Base-by-base conservation (phyloP, 257 asterid species). In the Scutellaria barbata region DNA sequence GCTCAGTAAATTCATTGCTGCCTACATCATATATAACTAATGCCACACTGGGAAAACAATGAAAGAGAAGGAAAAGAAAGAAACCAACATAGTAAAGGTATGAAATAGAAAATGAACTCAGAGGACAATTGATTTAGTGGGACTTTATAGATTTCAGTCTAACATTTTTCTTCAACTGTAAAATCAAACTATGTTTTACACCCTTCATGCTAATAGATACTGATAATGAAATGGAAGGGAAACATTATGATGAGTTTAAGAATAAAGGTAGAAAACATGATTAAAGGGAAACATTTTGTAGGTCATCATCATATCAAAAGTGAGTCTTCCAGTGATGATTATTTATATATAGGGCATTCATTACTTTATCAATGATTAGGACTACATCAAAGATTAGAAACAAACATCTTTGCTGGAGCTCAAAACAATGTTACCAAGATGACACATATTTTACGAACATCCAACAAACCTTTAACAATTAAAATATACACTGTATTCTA, bases 241-340 rank as follows among this genome's bases (percentile, higher is more conserved):
- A n/a, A n/a, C n/a, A n/a, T n/a, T n/a, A n/a, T n/a, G n/a, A n/a
- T n/a, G n/a, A n/a, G n/a, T n/a, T n/a, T n/a, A n/a, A n/a, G n/a
- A n/a, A n/a, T n/a, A n/a, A n/a, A n/a, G n/a, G n/a, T n/a, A n/a
- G n/a, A n/a, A n/a, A n/a, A n/a, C n/a, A n/a, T n/a, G n/a, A n/a
- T n/a, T n/a, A n/a, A n/a, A n/a, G n/a, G n/a, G 7, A 46, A 13
- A 53, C 63, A 45, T 45, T 55, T 5, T 47, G 33, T 33, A 62
- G 59, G 63, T 71, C 65, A 50, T 40, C 41, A 41, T 63, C 55
- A 51, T 55, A 39, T 41, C 14, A 56, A 48, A 39, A 47, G 61
- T 30, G 20, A 30, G 16, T 56, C 43, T 39, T 47, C 45, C 54
- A 20, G 41, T 42, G 18, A 59, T 42, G 51, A 72, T 42, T 37